These are phyloP conservation scores for Fusarium zealandicum DNA, from an alignment of 2,329 filamentous ascomycete genomes.

Conservation along the genomic window DNA sequence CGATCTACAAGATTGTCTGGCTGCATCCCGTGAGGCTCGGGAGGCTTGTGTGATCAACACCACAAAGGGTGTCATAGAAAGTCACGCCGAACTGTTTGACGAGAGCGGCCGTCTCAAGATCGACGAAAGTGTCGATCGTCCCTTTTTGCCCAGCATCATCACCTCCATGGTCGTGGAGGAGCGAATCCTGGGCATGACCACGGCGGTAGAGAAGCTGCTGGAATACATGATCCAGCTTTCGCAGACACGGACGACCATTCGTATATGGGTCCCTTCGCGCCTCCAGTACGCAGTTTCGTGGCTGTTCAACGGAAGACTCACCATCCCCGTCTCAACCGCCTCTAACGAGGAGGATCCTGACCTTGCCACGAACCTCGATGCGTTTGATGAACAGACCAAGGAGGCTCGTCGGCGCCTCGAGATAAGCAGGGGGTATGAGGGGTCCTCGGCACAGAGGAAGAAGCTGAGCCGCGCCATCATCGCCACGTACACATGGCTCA, in stretches of 20 bases:
- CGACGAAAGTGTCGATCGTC: slow-evolving; percentile 32
- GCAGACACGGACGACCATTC: slow-evolving; percentile 44
- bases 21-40: slow-evolving; percentile 40
- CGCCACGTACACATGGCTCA: slow-evolving; percentile 50
- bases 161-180: slow-evolving; percentile 58
- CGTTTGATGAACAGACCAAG: slow-evolving; percentile 44
- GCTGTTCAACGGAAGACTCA: slow-evolving; percentile 40
- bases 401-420: slow-evolving; percentile 48
- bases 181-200: slow-evolving; percentile 43
- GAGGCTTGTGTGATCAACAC: slow-evolving; percentile 43
- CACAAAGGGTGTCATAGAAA: slow-evolving; percentile 50
- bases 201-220: slow-evolving; percentile 46
- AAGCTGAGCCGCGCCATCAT: slow-evolving; percentile 38
- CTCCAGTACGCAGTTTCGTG: slow-evolving; percentile 51
- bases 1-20: slow-evolving; percentile 33
- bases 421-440: slow-evolving; percentile 42
- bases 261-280: slow-evolving; percentile 53
- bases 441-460: slow-evolving; percentile 22
- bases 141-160: slow-evolving; percentile 50
- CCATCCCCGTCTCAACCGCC: slow-evolving; percentile 30
- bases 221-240: slow-evolving; percentile 48
- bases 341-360: slow-evolving; percentile 26
- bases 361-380: slow-evolving; percentile 36
- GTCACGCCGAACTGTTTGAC: slow-evolving; percentile 52
- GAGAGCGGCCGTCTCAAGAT: slow-evolving; percentile 48